A percentile compares a stretch with the other conserved stretches of the same genome.
Conservation (phyloP, 768 basidiomycete species). For the Suillus discolor region DNA sequence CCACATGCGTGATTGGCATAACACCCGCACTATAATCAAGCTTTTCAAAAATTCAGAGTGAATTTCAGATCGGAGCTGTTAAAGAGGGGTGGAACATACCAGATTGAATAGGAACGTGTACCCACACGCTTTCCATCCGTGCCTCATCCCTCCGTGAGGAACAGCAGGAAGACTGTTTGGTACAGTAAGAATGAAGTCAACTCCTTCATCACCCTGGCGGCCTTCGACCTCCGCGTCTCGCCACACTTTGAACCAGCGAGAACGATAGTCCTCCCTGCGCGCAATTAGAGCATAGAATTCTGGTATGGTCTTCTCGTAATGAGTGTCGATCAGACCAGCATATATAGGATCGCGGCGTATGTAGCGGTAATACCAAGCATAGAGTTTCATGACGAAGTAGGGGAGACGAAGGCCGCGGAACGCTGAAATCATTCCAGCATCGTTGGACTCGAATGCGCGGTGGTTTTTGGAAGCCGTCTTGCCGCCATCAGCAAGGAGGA, state of each 20-base stretch:
- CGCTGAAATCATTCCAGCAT: conserved; percentile 45
- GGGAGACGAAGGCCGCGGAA: conserved; percentile 48
- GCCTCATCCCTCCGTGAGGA: conserved; percentile 52
- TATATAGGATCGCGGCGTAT: conserved; percentile 54
- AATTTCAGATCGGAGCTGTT: not conserved
- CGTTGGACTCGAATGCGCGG: conserved; percentile 46
- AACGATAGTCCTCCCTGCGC: conserved; percentile 45
- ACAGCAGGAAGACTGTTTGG: conserved; percentile 65
- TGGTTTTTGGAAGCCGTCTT: conserved; percentile 38
- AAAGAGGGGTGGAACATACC: conserved; percentile 36
- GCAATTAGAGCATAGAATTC: conserved; percentile 55
- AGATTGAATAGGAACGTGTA: conserved; percentile 72
- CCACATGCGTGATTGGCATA: conserved; percentile 46
- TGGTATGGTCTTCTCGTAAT: conserved; percentile 48
- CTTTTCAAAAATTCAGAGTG: conserved; percentile 19
- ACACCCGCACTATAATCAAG: conserved; percentile 49
- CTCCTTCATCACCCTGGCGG: conserved; percentile 37
- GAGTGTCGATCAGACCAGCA: conserved; percentile 53
- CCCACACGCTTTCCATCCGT: conserved; percentile 59
- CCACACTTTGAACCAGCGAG: conserved; percentile 41
- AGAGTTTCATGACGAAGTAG: conserved; percentile 46
- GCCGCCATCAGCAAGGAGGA: conserved; percentile 54
- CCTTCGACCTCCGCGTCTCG: conserved; percentile 26
- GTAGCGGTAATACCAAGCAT: conserved; percentile 53
- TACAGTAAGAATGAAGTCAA: conserved; percentile 67